A percentile compares a stretch with the other conserved stretches of the same genome.
These are phyloP conservation scores for Cylindrodendrum hubeiense DNA, from an alignment of 2,329 filamentous ascomycete genomes.

Conservation along the genomic window DNA sequence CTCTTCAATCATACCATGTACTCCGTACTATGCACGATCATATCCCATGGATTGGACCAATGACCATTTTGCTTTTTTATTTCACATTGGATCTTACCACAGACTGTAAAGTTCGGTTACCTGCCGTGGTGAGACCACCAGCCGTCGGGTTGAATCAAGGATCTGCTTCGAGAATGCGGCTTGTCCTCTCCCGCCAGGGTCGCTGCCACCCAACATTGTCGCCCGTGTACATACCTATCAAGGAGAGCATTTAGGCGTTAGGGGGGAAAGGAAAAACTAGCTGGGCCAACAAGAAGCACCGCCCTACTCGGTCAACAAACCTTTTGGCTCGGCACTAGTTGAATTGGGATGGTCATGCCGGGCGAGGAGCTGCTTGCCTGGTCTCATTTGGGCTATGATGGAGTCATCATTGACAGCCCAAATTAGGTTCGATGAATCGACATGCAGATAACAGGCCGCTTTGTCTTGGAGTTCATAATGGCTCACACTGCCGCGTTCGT, in stretches of 20 bases:
- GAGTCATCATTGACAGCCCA: conserved; percentile 10
- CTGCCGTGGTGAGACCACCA: conserved; percentile 25
- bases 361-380: conserved; percentile 14
- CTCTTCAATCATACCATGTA: conserved; percentile 3
- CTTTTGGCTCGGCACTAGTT: conserved; percentile 24
- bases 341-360: conserved; percentile 21
- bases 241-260: conserved; percentile 8
- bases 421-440: conserved; percentile 1
- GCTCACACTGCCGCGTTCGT: conserved; percentile 8
- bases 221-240: not conserved
- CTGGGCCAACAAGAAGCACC: conserved; percentile 3
- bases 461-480: not conserved
- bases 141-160: conserved; percentile 26
- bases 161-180: conserved; percentile 22
- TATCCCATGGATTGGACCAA: not conserved
- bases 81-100: conserved; percentile 12
- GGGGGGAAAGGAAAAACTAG: conserved; percentile 1
- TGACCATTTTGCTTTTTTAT: conserved; percentile 22
- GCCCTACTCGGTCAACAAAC: conserved; percentile 3
- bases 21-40: not conserved
- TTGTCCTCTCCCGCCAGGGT: conserved; percentile 11
- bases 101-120: conserved; percentile 15
- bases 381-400: not conserved
- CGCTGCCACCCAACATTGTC: conserved; percentile 1
- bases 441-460: not conserved